A percentile compares a stretch with the other conserved stretches of the same genome.
These are phyloP conservation scores for Leishmania gerbilli DNA, from an alignment of 208 protist species.

Conservation along the genomic window DNA sequence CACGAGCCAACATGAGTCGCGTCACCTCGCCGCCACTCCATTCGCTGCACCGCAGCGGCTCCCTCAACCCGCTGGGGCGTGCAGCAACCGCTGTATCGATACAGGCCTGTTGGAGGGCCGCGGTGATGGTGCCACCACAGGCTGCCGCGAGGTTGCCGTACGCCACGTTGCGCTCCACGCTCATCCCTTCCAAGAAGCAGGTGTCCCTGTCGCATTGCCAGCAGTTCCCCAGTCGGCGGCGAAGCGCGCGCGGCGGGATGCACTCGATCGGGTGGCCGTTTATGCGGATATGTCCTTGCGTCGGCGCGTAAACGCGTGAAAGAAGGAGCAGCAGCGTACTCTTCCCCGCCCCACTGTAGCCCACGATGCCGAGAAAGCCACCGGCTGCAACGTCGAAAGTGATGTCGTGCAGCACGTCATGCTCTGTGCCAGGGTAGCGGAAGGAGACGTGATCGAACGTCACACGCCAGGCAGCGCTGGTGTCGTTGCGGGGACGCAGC, in stretches of 20 bases:
- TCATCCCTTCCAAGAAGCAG: conserved; percentile 54
- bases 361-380: conserved; percentile 60
- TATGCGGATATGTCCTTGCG: conserved; percentile 53
- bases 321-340: conserved; percentile 69
- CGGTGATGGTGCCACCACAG: conserved; percentile 20
- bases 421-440: conserved; percentile 46
- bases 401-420: conserved; percentile 50
- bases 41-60: conserved; percentile 25
- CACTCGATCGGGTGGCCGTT: conserved; percentile 51
- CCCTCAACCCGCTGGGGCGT: conserved; percentile 39
- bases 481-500: not conserved
- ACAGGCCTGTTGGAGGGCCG: conserved; percentile 35
- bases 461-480: conserved; percentile 42
- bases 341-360: conserved; percentile 79
- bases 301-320: conserved; percentile 55
- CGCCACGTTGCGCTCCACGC: conserved; percentile 64
- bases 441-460: conserved; percentile 71
- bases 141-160: conserved; percentile 50
- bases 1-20: conserved; percentile 63
- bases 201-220: conserved; percentile 58
- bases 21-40: conserved; percentile 78
- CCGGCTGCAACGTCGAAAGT: conserved; percentile 54
- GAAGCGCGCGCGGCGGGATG: conserved; percentile 50
- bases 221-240: conserved; percentile 54
- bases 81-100: conserved; percentile 39